Percentiles rank a stretch among this genome's conserved stretches.
phyloP scores from a whole-genome alignment of 352 stramenopile genomes.

The Plasmopara viticola region DNA sequence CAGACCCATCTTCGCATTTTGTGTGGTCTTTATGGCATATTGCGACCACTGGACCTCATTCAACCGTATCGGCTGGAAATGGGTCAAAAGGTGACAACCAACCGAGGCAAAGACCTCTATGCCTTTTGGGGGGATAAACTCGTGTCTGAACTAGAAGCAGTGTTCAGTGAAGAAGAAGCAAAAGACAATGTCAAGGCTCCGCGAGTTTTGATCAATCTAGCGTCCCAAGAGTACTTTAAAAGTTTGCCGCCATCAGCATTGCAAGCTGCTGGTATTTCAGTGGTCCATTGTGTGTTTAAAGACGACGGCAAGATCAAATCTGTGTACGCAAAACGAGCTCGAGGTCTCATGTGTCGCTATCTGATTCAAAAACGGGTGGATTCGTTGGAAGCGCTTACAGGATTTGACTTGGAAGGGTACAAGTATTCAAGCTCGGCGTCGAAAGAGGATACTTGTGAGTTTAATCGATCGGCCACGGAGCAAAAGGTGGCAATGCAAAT shows the following conservation, averaged over 20 bases:
- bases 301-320: slow-evolving; percentile 89
- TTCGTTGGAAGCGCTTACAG: slow-evolving; percentile 73
- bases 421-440: slow-evolving; percentile 52
- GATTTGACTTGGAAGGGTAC: slow-evolving; percentile 91
- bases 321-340: slow-evolving; percentile 91
- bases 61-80: slow-evolving; percentile 96
- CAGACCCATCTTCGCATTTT: slow-evolving; percentile 89
- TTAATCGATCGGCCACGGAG: slow-evolving; percentile 47
- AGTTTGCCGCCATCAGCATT: slow-evolving; percentile 70
- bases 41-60: slow-evolving; percentile 90
- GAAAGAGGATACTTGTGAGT: slow-evolving; percentile 56
- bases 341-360: slow-evolving; percentile 90
- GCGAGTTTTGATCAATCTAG: slow-evolving; percentile 90
- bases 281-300: slow-evolving; percentile 93
- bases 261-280: slow-evolving; percentile 39
- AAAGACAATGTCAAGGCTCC: slow-evolving; percentile 16
- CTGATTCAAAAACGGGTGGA: slow-evolving; percentile 72
- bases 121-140: slow-evolving; percentile 88
- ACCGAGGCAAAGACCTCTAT: slow-evolving; percentile 81
- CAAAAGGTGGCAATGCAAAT: slow-evolving; percentile 19
- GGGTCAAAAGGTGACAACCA: slow-evolving; percentile 73
- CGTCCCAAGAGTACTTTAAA: slow-evolving; percentile 93
- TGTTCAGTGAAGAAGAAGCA: slow-evolving; percentile 33
- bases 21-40: slow-evolving; percentile 89
- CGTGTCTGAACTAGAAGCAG: slow-evolving; percentile 51